Percentiles rank a stretch among this genome's conserved stretches.
Conservation (phyloP, 345 rosid species). For the Sisymbrium irio region DNA sequence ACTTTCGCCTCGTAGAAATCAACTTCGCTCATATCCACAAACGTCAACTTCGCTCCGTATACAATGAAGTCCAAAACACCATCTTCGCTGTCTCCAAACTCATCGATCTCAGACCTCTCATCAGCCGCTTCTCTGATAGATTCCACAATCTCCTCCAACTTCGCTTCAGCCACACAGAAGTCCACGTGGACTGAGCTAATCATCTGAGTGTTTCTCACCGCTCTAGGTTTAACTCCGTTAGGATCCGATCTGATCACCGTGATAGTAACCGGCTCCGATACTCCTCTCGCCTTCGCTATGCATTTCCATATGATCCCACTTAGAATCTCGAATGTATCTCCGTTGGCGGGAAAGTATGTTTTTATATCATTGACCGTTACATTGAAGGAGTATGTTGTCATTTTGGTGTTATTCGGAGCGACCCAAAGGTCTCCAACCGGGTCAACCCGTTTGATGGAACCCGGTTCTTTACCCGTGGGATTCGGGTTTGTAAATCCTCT, state of each 20-base stretch:
- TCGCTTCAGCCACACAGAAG: conserved; percentile 31
- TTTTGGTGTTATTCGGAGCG: conserved; percentile 37
- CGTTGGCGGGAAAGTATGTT: no score
- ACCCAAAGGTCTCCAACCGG: conserved; percentile 70
- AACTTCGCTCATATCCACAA: no score
- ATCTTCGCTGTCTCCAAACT: conserved; percentile 33
- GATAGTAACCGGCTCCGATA: conserved; percentile 32
- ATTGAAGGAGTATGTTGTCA: conserved; percentile 47
- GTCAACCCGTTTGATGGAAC: conserved; percentile 52
- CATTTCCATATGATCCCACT: conserved; percentile 59
- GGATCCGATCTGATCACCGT: conserved; percentile 39
- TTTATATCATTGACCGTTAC: conserved; percentile 32
- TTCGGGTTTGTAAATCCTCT: neutral
- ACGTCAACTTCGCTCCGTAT: conserved; percentile 71
- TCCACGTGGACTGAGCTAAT: conserved; percentile 42
- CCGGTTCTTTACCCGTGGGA: no score
- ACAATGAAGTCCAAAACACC: conserved; percentile 47
- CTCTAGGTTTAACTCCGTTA: conserved; percentile 5
- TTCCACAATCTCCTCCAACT: conserved; percentile 30
- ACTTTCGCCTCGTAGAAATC: no score
- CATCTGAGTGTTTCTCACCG: conserved; percentile 38
- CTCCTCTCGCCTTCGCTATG: conserved; percentile 43
- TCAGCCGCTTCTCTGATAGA: conserved; percentile 29
- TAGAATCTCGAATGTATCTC: conserved; percentile 45
- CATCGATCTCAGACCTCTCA: conserved; percentile 45